Conservation (phyloP, 257 asterid genomes). For the Nicotiana tabacum region DNA sequence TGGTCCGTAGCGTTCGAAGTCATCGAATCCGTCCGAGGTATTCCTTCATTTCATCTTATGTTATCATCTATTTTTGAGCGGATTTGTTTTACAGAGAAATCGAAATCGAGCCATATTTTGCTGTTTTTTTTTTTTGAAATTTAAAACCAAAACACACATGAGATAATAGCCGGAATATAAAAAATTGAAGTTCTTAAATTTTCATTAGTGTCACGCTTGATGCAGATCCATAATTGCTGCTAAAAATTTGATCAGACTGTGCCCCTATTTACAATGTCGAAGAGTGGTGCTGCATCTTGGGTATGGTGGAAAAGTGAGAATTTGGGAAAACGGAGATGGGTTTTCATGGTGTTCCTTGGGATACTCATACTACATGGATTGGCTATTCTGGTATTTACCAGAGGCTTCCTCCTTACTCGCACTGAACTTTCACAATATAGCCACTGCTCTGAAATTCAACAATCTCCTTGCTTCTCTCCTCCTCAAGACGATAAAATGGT, state of each 20-base stretch:
- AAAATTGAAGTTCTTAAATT: neutral
- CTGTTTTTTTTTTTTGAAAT: no score
- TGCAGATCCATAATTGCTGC: neutral
- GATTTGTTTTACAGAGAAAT: no score
- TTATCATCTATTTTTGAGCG: no score
- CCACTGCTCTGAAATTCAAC: slow-evolving; percentile 58
- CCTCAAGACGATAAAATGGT: slow-evolving; percentile 20
- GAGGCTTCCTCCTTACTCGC: slow-evolving; percentile 96
- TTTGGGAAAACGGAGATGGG: slow-evolving; percentile 51
- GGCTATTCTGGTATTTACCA: slow-evolving; percentile 64
- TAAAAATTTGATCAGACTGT: neutral
- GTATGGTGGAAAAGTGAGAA: slow-evolving; percentile 31
- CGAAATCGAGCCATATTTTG: no score
- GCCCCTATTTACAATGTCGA: neutral
- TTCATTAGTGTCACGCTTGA: neutral
- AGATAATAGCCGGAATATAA: no score
- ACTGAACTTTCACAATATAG: slow-evolving; percentile 77
- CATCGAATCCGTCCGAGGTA: no score
- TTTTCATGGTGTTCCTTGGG: slow-evolving; percentile 42
- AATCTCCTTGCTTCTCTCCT: slow-evolving; percentile 65
- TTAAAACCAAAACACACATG: no score
- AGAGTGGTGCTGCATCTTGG: neutral
- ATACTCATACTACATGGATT: slow-evolving; percentile 55
- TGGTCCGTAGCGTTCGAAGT: no score
- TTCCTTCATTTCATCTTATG: no score